Base-by-base conservation (phyloP, 2,329 filamentous ascomycete species). In the Fusarium sp. region DNA sequence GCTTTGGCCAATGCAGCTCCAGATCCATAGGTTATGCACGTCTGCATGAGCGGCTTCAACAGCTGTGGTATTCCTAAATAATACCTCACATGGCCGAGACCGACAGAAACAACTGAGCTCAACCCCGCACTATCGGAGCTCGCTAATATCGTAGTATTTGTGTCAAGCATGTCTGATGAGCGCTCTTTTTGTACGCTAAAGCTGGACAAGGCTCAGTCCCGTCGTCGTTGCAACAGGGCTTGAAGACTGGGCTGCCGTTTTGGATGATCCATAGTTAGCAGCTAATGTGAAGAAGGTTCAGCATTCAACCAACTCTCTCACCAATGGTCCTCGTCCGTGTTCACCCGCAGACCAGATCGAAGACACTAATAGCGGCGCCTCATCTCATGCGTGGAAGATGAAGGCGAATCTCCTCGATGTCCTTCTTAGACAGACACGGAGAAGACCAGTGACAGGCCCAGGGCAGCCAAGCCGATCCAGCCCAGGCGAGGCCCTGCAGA, bases 401-500 rank as follows among this genome's bases (percentile, higher is more conserved):
- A 48, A 50, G 18, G 36, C 51, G 58, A 63, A 59, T 58, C 58
- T 60, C 53, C 46, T 72, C 52, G 54, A 56, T 56, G 46, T 42
- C 23, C 42, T 55, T 60, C 46, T 54, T 47, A 55, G 52, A 51
- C 45, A 33, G 37, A 48, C 45, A 58, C 57, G 63, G 63, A 67
- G 47, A 62, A 58, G 42, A 39, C 63, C 49, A 62, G 41, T 55
- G 42, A 62, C 41, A n/a, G 48, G 46, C 21, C 27, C 52, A 59
- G 53, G 49, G 35, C 31, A 67, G 70, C 67, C 67, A 71, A 69
- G 66, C 54, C 67, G 51, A 58, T 70, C 67, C 59, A 69, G 63
- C 59, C 71, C 62, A 71, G 62, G 67, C 63, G 70, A 60, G 54
- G 63, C 70, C 67, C 61, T 72, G 52, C 43, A 66, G 59, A 67